Conservation (phyloP, 345 rosid genomes). For the Lepidium africanum region DNA sequence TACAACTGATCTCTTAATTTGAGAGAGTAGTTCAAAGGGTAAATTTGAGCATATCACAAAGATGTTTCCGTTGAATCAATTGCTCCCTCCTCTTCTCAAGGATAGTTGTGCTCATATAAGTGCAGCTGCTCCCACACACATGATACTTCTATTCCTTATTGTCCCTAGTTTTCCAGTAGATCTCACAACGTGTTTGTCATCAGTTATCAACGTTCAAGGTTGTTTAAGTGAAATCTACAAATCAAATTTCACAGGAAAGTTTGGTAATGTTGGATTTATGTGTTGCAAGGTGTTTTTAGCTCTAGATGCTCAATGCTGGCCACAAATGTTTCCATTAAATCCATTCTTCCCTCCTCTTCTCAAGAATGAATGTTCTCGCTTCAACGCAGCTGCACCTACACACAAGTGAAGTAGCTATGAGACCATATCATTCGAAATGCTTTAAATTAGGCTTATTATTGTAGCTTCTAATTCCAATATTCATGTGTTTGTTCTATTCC, state of each 20-base stretch:
- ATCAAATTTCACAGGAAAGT: neutral
- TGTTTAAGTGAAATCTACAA: conserved; percentile 3
- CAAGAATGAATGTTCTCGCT: neutral
- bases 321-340: neutral
- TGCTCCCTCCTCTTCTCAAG: neutral
- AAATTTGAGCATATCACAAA: too few relatives aligned
- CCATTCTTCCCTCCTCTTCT: conserved; percentile 9
- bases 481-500: neutral
- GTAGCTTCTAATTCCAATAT: neutral
- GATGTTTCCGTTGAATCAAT: neutral
- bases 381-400: neutral
- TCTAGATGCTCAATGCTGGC: neutral
- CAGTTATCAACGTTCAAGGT: neutral
- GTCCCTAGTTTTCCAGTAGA: neutral
- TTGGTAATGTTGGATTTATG: neutral
- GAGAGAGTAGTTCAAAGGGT: too few relatives aligned
- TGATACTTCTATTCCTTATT: neutral
- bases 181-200: neutral
- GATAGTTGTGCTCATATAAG: neutral
- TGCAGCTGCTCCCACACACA: neutral
- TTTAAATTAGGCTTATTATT: neutral
- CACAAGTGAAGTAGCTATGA: neutral
- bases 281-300: neutral
- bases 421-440: too few relatives aligned
- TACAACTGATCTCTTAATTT: too few relatives aligned